A percentile compares a stretch with the other conserved stretches of the same genome.
Evolutionary conservation across 305 asterid species (phyloP).

Genomic region (Fraxinus dipetala): DNA sequence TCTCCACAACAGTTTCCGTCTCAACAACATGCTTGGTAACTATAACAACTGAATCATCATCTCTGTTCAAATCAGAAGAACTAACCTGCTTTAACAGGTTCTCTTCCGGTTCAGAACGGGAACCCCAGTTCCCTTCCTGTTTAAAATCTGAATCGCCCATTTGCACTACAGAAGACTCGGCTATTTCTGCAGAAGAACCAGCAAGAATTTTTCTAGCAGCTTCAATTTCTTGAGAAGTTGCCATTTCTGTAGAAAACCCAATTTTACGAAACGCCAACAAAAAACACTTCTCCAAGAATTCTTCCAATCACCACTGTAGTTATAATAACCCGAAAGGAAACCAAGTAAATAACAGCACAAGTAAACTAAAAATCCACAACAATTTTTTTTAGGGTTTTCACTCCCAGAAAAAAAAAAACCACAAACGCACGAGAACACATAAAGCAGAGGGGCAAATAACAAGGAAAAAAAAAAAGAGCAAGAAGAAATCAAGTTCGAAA

Average conservation of each 20-base stretch:
- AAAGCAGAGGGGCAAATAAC: neutral
- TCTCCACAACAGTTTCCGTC: constrained; percentile 16
- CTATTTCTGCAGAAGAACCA: neutral
- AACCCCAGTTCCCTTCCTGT: neutral
- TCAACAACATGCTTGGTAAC: constrained; percentile 17
- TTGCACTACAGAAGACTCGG: neutral
- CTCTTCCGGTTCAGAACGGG: neutral
- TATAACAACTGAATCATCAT: neutral
- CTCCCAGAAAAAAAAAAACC: neutral
- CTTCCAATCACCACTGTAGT: constrained; percentile 14
- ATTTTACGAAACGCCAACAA: neutral
- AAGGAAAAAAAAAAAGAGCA: neutral
- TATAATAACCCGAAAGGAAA: constrained; percentile 9
- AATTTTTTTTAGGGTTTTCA: constrained; percentile 1
- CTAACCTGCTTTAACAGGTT: neutral
- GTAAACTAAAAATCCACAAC: neutral
- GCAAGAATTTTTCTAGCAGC: constrained; percentile 14
- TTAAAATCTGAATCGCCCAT: constrained; percentile 11
- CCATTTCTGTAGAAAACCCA: constrained; percentile 24
- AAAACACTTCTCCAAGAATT: neutral
- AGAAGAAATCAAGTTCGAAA: neutral
- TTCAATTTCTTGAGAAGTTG: constrained; percentile 14
- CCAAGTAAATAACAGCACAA: constrained; percentile 20
- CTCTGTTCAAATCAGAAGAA: constrained; percentile 9
- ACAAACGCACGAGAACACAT: neutral